These are phyloP conservation scores for Cytospora piceicola DNA, from an alignment of 2,329 filamentous ascomycete species.

Conservation along the genomic window DNA sequence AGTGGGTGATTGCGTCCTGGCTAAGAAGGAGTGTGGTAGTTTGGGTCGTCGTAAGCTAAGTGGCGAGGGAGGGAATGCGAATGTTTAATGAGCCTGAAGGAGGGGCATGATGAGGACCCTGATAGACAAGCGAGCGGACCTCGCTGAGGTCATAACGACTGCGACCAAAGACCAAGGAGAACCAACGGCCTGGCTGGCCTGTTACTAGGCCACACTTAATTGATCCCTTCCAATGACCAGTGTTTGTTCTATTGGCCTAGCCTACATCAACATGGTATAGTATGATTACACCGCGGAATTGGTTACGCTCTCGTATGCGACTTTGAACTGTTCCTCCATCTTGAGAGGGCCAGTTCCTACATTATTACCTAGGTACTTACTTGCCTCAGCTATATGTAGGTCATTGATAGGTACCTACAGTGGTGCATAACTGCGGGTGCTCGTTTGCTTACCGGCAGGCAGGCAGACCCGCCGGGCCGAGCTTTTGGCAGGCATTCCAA, in stretches of 20 bases:
- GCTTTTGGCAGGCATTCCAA: background rate
- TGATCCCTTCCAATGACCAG: background rate
- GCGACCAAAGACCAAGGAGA: conserved; percentile 1
- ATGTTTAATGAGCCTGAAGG: background rate
- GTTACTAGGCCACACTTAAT: background rate
- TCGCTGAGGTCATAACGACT: conserved; percentile 12
- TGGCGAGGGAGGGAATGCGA: background rate
- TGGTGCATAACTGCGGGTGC: no score
- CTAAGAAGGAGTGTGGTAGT: background rate
- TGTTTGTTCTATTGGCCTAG: background rate
- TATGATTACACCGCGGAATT: background rate
- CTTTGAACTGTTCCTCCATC: background rate
- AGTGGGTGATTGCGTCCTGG: background rate
- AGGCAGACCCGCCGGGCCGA: background rate
- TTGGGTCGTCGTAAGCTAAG: background rate
- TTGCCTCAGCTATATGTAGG: no score
- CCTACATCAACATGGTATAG: background rate
- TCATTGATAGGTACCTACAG: no score
- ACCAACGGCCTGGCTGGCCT: background rate
- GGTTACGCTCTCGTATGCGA: background rate
- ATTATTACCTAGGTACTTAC: background rate
- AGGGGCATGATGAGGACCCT: conserved; percentile 1
- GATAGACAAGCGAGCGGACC: background rate
- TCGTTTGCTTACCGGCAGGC: background rate
- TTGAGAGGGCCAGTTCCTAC: background rate